Conservation (phyloP, 495 filamentous ascomycete genomes). For the Patellaria atrata region DNA sequence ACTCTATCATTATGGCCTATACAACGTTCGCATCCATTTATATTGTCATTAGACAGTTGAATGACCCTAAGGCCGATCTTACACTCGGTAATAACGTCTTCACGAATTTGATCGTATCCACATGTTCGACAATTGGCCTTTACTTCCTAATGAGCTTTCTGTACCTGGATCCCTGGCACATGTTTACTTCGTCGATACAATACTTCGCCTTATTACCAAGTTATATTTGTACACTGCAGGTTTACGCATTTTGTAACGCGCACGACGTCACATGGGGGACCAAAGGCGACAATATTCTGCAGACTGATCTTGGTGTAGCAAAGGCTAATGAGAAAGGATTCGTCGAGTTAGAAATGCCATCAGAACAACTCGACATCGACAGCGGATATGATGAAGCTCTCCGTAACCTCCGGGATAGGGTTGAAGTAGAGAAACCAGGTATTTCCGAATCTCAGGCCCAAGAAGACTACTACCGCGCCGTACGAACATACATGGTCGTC, state of each 20-base stretch:
- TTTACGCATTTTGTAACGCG: constrained; percentile 99
- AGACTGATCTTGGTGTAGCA: constrained; percentile 80
- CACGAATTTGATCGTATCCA: constrained; percentile 87
- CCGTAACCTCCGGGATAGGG: constrained; percentile 82
- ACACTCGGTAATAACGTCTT: constrained; percentile 71
- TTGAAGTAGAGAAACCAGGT: constrained; percentile 54
- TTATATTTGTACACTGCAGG: constrained; percentile 95
- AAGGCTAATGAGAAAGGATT: constrained; percentile 49
- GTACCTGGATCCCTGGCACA: constrained; percentile 98
- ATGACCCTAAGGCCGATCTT: constrained; percentile 35
- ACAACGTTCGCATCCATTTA: constrained; percentile 78
- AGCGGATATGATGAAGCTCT: constrained; percentile 93
- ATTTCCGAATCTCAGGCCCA: constrained; percentile 69
- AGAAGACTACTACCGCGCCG: constrained; percentile 96
- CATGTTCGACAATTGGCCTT: constrained; percentile 73
- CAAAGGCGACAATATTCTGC: constrained; percentile 91
- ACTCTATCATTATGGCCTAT: constrained; percentile 90
- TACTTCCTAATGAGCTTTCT: constrained; percentile 95
- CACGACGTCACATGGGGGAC: constrained; percentile 99
- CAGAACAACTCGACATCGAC: constrained; percentile 96
- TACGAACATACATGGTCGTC: constrained; percentile 98
- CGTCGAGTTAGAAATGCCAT: constrained; percentile 90
- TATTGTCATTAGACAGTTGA: constrained; percentile 69
- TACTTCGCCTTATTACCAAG: constrained; percentile 85
- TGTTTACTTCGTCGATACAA: constrained; percentile 86